Base-by-base conservation (phyloP, 768 basidiomycete species). In the Hemileccinum rubropunctum region DNA sequence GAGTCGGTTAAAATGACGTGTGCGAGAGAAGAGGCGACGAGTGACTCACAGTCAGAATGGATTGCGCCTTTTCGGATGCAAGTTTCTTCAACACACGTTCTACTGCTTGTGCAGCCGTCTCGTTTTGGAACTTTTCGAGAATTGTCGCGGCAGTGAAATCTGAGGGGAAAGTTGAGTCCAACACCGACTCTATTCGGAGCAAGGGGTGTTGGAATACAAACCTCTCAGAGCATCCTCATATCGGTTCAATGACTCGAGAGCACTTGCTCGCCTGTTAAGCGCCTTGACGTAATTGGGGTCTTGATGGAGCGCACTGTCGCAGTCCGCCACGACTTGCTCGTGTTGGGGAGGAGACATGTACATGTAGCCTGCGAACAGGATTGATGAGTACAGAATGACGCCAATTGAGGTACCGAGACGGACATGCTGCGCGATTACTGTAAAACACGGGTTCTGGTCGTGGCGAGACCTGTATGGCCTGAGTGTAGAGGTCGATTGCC, bases 121-220 rank as follows among this genome's bases (percentile, higher is more conserved):
- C 82, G 62, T 95, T 92, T 64, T 85, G 78, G 82, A 98, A 97
- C 61, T 86, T 84, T 68, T 95, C 92, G 36, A 99, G 79, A 56
- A 99, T 95, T 14, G 95, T 93, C 0, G 90, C 86, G n/a, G 95
- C 91, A 0, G 95, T 98, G 75, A 85, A 98, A 68, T 99, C 95
- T 94, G 28, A 12, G 23, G 36, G 28, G 17, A 39, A 3, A 18
- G 8, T 2, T 10, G 43, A 30, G 42, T 35, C 15, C 26, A 30
- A 36, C 11, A 14, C 2, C 7, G 10, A 45, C 3, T 3, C 37
- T 36, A 21, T 17, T 17, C 1, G 23, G 30, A 47, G 50, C 14
- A 17, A 39, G 5, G 10, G 0, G 6, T 26, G n/a, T 35, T 1
- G 8, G 11, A 20, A 37, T 4, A 67, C 80, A 11, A 48, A 91